Evolutionary conservation across 345 rosid genomes (phyloP), one percentile per base, ranked within the genome.

Genomic region (Linum usitatissimum): DNA sequence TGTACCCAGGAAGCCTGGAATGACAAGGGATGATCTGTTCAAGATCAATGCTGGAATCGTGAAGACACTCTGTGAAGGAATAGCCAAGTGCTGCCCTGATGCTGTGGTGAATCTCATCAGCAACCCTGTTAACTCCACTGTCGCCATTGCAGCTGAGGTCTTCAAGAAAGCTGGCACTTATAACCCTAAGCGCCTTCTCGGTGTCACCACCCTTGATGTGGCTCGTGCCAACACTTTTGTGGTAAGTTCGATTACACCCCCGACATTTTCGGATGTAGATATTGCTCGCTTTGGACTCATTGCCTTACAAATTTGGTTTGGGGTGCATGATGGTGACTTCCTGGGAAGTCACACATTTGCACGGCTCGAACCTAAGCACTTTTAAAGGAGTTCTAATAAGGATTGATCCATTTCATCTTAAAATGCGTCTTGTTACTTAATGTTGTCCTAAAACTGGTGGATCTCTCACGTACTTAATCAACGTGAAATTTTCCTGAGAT

Each of bases 1-100:
- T 34, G 63, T 60, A 10, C 63, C 63, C 17, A 60, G 63, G 48
- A 60, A 60, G 63, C 63, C 63, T 60, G 63, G 63, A 34, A 60
- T 60, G 63, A 60, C 63, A 3, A 31, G 63, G 63, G 63, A 60
- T 34, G 63, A 60, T 60, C 63, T 60, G n/a, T 60, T 60, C 39
- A 60, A 60, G 45, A 60, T 60, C 18, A 60, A 60, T 60, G 63
- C 63, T 3, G 63, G 63, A 19, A 60, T 60, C 39, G 63, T 60
- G n/a, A 34, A 40, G 34, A 60, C 63, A 3, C 42, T 60, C 39
- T 60, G 63, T 40, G 63, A 60, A 60, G 63, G 63, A 18, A 36
- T 60, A 17, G 63, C 63, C 4, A 60, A 60, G 63, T 60, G 63
- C 49, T 60, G 63, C 48, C 63, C 63, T 18, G 13, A 34, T 60